Base-by-base conservation (phyloP, 805 yeast species). In the Candida manassasensis region DNA sequence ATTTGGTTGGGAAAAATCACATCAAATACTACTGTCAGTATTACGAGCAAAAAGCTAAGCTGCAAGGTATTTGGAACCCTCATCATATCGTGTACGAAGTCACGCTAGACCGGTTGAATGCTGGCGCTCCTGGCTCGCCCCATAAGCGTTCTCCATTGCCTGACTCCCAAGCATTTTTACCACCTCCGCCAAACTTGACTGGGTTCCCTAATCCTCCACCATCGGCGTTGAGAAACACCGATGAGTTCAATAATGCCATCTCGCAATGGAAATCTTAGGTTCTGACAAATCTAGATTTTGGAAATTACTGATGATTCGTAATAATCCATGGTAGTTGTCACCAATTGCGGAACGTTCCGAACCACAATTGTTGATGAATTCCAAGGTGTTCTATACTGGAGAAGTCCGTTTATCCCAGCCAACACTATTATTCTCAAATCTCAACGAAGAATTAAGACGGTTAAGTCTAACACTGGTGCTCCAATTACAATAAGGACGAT, bases 1-100 rank as follows among this genome's bases (percentile, higher is more conserved):
- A 87, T 57, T 56, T 84, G 27, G 63, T 72, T 26, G 96, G 96
- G 7, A 77, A 75, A 47, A 81, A 84, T 55, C 96, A 87, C 57
- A 65, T 84, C 28, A 71, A 74, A 41, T 68, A 73, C 36, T 84
- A 82, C 34, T 78, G 87, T 40, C 83, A 81, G 38, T 86, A 84
- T 62, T 87, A 84, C 52, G 84, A 83, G 47, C 43, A 43, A 24
- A 62, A 61, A 44, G 69, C 69, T 19, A 57, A 57, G 34, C 61
- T 59, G 37, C 45, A 59, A 9, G 67, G 69, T 3, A 49, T 55
- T 16, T 63, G 69, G 68, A 57, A 55, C 30, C 48, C 53, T 24
- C 49, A 30, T 40, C 59, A 55, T 4, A 31, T 57, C 4, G 53
- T 61, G 4, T 67, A 67, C 48, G 67, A 64, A 36, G 51, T 69